phyloP scores from a whole-genome alignment of 163 green algal species.

The Scenedesmus sp. region DNA sequence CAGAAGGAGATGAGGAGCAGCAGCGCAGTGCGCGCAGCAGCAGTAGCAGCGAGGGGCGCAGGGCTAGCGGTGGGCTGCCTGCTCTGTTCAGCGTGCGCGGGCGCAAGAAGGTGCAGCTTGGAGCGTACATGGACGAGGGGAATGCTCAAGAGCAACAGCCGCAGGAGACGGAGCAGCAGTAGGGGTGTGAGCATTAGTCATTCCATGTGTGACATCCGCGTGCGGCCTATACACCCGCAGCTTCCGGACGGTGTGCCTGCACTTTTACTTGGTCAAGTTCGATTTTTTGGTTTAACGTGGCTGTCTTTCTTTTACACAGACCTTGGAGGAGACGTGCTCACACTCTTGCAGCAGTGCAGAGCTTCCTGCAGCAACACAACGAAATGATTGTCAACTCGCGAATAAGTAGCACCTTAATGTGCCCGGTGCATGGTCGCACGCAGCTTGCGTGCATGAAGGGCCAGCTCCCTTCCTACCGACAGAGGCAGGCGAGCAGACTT shows the following conservation, averaged over 20 bases:
- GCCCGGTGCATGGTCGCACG: not conserved
- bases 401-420: not conserved
- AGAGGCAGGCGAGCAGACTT: not conserved
- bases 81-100: constrained; percentile 13
- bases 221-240: not conserved
- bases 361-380: not conserved
- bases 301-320: not conserved
- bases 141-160: not conserved
- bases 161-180: not conserved
- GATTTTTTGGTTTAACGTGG: not conserved
- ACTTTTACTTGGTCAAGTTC: not conserved
- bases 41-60: not conserved
- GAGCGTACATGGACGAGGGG: constrained; percentile 5
- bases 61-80: not conserved
- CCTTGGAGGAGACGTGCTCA: not conserved
- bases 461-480: not conserved
- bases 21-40: not conserved
- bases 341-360: not conserved
- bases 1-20: not conserved
- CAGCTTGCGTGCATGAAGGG: not conserved
- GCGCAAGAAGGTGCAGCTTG: constrained; percentile 1
- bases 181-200: not conserved
- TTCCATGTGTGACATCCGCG: not conserved
- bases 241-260: not conserved
- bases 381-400: not conserved